Conservation (phyloP, 2,329 filamentous ascomycete genomes). For the Delphinella strobiligena region DNA sequence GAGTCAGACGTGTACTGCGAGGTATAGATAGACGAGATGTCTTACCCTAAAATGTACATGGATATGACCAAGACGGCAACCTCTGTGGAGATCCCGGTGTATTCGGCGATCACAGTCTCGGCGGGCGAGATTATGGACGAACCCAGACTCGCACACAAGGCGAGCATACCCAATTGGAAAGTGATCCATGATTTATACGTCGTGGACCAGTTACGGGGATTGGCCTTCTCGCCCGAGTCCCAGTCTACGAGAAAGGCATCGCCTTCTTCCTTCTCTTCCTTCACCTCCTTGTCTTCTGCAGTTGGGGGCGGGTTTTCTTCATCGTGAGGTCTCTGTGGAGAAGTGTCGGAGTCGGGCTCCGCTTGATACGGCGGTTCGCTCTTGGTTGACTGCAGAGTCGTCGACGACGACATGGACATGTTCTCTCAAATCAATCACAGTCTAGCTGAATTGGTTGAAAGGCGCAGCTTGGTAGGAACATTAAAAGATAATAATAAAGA, state of each 20-base stretch:
- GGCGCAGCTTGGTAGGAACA: no score
- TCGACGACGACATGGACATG: constrained; percentile 3
- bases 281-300: constrained; percentile 1
- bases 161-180: constrained; percentile 37
- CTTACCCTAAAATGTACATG: constrained; percentile 30
- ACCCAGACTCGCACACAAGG: constrained; percentile 37
- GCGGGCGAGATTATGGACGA: constrained; percentile 41
- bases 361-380: neutral
- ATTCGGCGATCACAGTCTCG: constrained; percentile 32
- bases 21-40: neutral
- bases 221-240: constrained; percentile 62
- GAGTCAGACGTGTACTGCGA: neutral
- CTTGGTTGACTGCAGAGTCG: neutral
- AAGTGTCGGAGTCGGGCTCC: neutral
- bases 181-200: constrained; percentile 37
- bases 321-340: no score
- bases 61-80: constrained; percentile 34
- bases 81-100: constrained; percentile 32
- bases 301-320: neutral
- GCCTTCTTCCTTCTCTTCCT: constrained; percentile 1
- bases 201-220: constrained; percentile 36
- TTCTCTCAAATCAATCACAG: no score
- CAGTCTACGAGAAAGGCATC: constrained; percentile 28
- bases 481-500: no score
- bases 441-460: no score